Percentiles rank a stretch among this genome's conserved stretches.
Evolutionary conservation across 345 rosid species (phyloP).

Genomic region (Sapria himalayana): DNA sequence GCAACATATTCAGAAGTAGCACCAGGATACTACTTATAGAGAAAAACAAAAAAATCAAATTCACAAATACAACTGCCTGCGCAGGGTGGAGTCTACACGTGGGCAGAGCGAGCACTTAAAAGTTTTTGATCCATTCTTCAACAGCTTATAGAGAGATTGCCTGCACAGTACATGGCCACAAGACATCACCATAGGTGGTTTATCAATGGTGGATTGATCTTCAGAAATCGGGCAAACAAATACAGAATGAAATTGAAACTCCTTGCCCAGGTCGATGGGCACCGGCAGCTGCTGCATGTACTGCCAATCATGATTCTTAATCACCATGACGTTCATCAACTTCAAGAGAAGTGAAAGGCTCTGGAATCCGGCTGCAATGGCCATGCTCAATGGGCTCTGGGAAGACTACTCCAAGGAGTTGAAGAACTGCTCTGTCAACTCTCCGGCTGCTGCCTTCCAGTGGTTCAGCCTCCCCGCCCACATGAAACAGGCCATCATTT

Average conservation of each 20-base stretch:
- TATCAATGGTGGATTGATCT: slow-evolving; percentile 49
- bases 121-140: slow-evolving; percentile 22
- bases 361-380: slow-evolving; percentile 45
- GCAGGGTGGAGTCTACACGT: slow-evolving; percentile 17
- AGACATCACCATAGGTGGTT: slow-evolving; percentile 53
- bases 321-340: slow-evolving; percentile 45
- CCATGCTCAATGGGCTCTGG: slow-evolving; percentile 26
- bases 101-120: slow-evolving; percentile 64
- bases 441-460: slow-evolving; percentile 32
- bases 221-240: slow-evolving; percentile 59
- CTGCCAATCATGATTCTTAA: slow-evolving; percentile 49
- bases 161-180: slow-evolving; percentile 60
- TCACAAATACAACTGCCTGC: slow-evolving; percentile 38
- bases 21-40: no score
- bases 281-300: slow-evolving; percentile 40
- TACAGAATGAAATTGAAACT: slow-evolving; percentile 50
- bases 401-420: slow-evolving; percentile 27
- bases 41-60: not conserved
- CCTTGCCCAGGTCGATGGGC: slow-evolving; percentile 38
- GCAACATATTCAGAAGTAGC: no score
- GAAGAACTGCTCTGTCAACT: slow-evolving; percentile 29
- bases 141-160: slow-evolving; percentile 47
- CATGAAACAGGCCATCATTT: slow-evolving; percentile 26
- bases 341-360: slow-evolving; percentile 50
- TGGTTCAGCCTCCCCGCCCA: slow-evolving; percentile 35